Evolutionary conservation across 306 rosid species (phyloP).

Genomic region (Medicago ruthenica): DNA sequence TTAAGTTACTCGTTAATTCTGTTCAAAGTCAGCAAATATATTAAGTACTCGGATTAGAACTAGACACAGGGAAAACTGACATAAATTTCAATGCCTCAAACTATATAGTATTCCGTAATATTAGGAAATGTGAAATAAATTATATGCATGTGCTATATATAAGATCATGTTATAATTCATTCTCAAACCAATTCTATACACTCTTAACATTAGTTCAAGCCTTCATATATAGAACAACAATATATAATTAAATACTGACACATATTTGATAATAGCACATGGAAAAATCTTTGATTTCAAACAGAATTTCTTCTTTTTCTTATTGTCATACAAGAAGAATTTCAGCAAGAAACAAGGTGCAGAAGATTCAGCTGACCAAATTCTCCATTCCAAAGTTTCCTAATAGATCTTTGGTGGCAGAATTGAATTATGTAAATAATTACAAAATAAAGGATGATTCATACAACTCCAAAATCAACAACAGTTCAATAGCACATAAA

Average conservation of each 20-base stretch:
- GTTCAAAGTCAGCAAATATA: slow-evolving; percentile 62
- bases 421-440: slow-evolving; percentile 45
- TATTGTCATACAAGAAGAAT: slow-evolving; percentile 31
- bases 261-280: slow-evolving; percentile 38
- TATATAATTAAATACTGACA: not conserved
- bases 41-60: slow-evolving; percentile 8
- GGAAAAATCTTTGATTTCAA: slow-evolving; percentile 50
- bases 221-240: slow-evolving; percentile 33
- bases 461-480: slow-evolving; percentile 10
- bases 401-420: slow-evolving; percentile 44
- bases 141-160: slow-evolving; percentile 12
- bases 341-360: slow-evolving; percentile 45
- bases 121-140: not conserved
- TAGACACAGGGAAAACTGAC: slow-evolving; percentile 24
- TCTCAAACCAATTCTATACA: slow-evolving; percentile 16
- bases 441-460: slow-evolving; percentile 3
- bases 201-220: slow-evolving; percentile 27
- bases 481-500: not conserved
- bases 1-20: slow-evolving; percentile 52
- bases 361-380: slow-evolving; percentile 39
- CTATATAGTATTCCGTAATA: not conserved
- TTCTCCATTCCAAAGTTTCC: slow-evolving; percentile 46
- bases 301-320: slow-evolving; percentile 37
- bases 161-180: not conserved
- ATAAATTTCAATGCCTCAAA: too few relatives aligned